These are phyloP conservation scores for Sindora glabra DNA, from an alignment of 306 rosid species.

Conservation along the genomic window DNA sequence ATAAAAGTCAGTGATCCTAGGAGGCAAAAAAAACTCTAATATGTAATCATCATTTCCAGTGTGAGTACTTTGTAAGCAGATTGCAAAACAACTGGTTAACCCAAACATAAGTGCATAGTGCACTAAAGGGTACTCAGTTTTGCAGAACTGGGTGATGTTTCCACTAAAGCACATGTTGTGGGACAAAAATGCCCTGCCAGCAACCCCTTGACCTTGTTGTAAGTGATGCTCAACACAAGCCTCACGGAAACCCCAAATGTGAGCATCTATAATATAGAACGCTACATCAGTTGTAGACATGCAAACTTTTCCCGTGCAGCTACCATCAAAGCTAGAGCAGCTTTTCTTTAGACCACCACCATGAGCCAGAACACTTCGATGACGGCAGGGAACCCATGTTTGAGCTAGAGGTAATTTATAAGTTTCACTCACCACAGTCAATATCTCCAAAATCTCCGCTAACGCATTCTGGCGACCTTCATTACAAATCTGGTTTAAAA, in stretches of 20 bases:
- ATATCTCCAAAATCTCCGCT: conserved; percentile 73
- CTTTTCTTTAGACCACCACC: conserved; percentile 78
- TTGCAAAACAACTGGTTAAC: conserved; percentile 58
- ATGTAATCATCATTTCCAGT: conserved; percentile 79
- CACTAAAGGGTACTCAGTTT: conserved; percentile 72
- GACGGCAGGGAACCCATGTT: conserved; percentile 96
- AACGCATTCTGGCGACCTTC: conserved; percentile 74
- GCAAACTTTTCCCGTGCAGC: conserved; percentile 78
- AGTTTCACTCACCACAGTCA: conserved; percentile 76
- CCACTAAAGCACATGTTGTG: conserved; percentile 57
- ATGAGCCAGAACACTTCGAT: conserved; percentile 63
- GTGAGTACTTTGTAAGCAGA: conserved; percentile 64
- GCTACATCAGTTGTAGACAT: conserved; percentile 84
- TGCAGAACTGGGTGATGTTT: conserved; percentile 69
- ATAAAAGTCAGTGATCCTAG: conserved; percentile 25
- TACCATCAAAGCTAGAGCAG: conserved; percentile 75
- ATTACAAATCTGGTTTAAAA: conserved; percentile 78
- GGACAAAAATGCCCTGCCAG: conserved; percentile 73
- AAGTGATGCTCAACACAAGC: conserved; percentile 91
- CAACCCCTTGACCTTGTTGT: conserved; percentile 88
- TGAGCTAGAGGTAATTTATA: conserved; percentile 82
- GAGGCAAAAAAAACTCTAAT: conserved; percentile 76
- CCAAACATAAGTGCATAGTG: conserved; percentile 84
- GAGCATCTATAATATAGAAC: conserved; percentile 65
- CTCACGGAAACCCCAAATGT: conserved; percentile 74